Conservation (phyloP, 164 flowering plant species). For the Santalum album region DNA sequence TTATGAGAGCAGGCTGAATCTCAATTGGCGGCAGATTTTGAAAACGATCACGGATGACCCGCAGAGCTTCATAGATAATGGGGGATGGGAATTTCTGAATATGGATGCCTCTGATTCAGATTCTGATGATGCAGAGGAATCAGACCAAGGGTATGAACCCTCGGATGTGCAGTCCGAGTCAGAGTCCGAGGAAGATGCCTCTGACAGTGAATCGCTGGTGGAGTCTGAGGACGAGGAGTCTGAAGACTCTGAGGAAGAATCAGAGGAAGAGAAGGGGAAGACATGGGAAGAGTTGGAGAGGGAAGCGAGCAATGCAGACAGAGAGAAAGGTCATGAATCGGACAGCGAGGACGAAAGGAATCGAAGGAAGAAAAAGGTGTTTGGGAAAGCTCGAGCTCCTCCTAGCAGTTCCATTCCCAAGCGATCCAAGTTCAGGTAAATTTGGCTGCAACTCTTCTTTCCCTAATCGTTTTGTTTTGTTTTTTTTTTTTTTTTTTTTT, state of each 20-base stretch:
- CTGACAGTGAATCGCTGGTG: slow-evolving; percentile 65
- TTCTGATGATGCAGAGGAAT: slow-evolving; percentile 54
- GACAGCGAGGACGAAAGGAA: slow-evolving; percentile 78
- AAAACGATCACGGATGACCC: slow-evolving; percentile 77
- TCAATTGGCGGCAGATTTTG: slow-evolving; percentile 64
- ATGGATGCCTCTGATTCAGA: slow-evolving; percentile 76
- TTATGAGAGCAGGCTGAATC: slow-evolving; percentile 71
- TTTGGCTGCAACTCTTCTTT: too few species aligned
- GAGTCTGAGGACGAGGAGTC: slow-evolving; percentile 80
- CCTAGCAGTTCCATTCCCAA: slow-evolving; percentile 29
- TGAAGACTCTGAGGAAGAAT: slow-evolving; percentile 54
- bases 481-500: too few species aligned
- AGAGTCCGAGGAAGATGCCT: slow-evolving; percentile 53
- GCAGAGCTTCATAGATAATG: slow-evolving; percentile 59
- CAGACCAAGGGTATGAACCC: slow-evolving; percentile 71
- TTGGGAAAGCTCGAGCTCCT: slow-evolving; percentile 47
- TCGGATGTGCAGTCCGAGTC: slow-evolving; percentile 60
- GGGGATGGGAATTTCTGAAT: slow-evolving; percentile 86
- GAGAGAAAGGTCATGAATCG: slow-evolving; percentile 61
- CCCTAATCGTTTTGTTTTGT: too few species aligned
- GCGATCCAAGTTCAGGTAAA: slow-evolving; percentile 40
- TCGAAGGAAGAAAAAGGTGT: slow-evolving; percentile 63
- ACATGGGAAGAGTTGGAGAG: slow-evolving; percentile 93
- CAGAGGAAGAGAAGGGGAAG: slow-evolving; percentile 74
- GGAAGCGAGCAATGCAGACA: slow-evolving; percentile 82